Conservation (phyloP, 345 rosid species). For the Salix koriyanagi region DNA sequence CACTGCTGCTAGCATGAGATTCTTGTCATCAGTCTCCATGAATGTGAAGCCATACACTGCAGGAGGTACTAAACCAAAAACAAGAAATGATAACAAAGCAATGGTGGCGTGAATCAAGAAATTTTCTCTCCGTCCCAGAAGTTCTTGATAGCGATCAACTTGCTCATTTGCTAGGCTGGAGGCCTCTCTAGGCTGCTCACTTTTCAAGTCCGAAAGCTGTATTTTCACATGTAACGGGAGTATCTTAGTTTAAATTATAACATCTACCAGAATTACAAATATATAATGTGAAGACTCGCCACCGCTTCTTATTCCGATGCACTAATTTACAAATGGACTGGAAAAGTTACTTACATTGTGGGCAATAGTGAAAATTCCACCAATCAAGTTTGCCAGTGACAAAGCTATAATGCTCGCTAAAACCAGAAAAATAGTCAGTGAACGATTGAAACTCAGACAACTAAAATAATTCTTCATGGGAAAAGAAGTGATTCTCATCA, state of each 20-base stretch:
- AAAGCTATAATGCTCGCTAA: conserved; percentile 14
- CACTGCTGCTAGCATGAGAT: conserved; percentile 14
- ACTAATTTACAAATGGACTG: neutral
- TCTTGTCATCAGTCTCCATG: conserved; percentile 5
- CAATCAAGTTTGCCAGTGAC: conserved; percentile 20
- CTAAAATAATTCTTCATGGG: neutral
- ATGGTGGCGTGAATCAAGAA: conserved; percentile 10
- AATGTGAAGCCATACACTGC: conserved; percentile 17
- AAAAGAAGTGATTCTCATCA: neutral
- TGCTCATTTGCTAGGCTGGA: conserved; percentile 4
- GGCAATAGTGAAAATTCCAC: conserved; percentile 12
- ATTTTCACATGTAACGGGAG: neutral
- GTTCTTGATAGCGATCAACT: conserved; percentile 3
- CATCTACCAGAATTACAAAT: neutral
- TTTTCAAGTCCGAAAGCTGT: conserved; percentile 17
- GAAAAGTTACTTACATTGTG: conserved; percentile 16
- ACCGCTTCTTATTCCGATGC: too few species aligned
- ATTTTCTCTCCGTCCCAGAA: conserved; percentile 11
- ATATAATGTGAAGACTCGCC: too few species aligned
- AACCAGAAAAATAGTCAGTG: neutral
- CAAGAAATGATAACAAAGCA: conserved; percentile 16
- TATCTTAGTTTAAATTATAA: neutral
- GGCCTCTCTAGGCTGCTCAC: neutral
- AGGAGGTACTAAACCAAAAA: conserved; percentile 17
- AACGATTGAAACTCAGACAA: neutral